phyloP scores from a whole-genome alignment of 768 basidiomycete genomes.

The Lentinula edodes region DNA sequence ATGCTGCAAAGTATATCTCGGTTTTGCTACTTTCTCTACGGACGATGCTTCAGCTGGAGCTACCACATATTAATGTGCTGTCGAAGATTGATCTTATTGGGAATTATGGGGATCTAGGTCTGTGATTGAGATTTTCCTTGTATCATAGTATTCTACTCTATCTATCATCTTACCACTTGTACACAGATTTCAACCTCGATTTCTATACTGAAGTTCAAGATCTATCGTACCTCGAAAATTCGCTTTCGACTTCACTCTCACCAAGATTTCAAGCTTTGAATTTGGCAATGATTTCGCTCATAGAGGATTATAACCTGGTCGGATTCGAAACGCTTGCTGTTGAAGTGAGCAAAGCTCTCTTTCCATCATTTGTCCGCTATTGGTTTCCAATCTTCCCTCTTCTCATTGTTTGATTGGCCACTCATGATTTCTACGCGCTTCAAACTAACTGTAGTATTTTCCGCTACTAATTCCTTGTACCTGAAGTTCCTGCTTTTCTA shows the following conservation, averaged over 20 bases:
- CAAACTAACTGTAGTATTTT: neutral
- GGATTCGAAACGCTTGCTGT: constrained; percentile 97
- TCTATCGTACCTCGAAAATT: constrained; percentile 78
- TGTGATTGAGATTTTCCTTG: neutral
- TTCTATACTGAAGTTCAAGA: constrained; percentile 99
- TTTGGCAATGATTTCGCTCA: constrained; percentile 84
- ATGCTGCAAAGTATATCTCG: constrained; percentile 92
- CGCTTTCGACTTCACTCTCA: constrained; percentile 52
- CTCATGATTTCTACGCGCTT: neutral
- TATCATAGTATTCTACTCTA: too few species aligned
- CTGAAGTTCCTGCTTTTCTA: too few species aligned
- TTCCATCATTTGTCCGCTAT: neutral
- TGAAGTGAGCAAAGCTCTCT: constrained; percentile 47
- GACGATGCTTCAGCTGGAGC: constrained; percentile 96
- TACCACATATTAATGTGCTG: constrained; percentile 97
- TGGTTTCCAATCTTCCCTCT: neutral
- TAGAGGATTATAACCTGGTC: constrained; percentile 90
- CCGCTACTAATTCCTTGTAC: too few species aligned
- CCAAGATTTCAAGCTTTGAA: constrained; percentile 77
- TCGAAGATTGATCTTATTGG: constrained; percentile 92
- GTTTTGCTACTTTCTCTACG: constrained; percentile 87
- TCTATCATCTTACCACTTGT: neutral
- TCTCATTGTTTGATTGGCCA: neutral
- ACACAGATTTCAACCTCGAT: constrained; percentile 84
- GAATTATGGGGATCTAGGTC: constrained; percentile 89